Evolutionary conservation across 208 protist species (phyloP).

Genomic region (Wallacemonas rigidus): DNA sequence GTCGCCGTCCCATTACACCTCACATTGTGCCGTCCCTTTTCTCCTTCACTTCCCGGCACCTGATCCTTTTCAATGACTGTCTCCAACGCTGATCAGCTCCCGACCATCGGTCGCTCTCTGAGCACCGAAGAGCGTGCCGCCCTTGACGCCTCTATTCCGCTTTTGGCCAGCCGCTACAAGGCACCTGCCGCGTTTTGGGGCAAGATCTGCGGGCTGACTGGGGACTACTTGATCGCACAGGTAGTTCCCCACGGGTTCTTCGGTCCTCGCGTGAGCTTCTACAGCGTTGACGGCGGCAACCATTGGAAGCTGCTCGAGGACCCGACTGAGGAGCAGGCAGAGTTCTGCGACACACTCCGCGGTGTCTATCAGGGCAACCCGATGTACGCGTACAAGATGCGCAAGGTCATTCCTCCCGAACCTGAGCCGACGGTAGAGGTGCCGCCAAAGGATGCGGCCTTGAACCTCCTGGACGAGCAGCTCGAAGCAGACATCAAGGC

Average conservation of each 20-base stretch:
- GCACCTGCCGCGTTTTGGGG: slow-evolving; percentile 78
- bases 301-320: slow-evolving; percentile 68
- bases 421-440: slow-evolving; percentile 57
- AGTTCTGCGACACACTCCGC: slow-evolving; percentile 82
- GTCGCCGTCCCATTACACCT: too few relatives aligned
- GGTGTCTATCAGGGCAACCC: slow-evolving; percentile 83
- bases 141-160: slow-evolving; percentile 78
- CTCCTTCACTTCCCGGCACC: not conserved
- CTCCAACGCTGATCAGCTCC: slow-evolving; percentile 57
- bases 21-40: not conserved
- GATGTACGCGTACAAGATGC: slow-evolving; percentile 84
- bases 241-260: slow-evolving; percentile 56
- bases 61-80: slow-evolving; percentile 40
- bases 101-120: slow-evolving; percentile 56
- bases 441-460: slow-evolving; percentile 42
- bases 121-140: slow-evolving; percentile 69
- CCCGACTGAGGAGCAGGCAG: slow-evolving; percentile 67
- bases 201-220: slow-evolving; percentile 62
- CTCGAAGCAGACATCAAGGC: slow-evolving; percentile 32
- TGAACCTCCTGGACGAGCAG: slow-evolving; percentile 49
- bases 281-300: slow-evolving; percentile 80
- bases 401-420: slow-evolving; percentile 75
- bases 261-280: slow-evolving; percentile 66
- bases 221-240: slow-evolving; percentile 85
- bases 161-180: slow-evolving; percentile 64